These are phyloP conservation scores for Cryptomeria japonica DNA, from an alignment of 75 land plant species.

Conservation along the genomic window DNA sequence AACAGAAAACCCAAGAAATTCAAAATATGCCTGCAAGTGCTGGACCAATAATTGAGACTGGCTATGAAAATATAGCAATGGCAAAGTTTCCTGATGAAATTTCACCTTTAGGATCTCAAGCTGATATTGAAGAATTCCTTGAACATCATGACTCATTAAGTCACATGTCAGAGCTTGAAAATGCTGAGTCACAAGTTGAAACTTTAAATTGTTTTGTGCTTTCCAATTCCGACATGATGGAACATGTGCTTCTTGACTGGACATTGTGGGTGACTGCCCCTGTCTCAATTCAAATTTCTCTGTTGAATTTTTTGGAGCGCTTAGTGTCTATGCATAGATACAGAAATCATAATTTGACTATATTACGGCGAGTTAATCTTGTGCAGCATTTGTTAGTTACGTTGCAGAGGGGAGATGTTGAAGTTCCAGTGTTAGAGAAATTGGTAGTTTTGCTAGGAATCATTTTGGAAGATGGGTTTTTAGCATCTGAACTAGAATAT, in stretches of 20 bases:
- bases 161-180: constrained; percentile 90
- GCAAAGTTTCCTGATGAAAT: constrained; percentile 71
- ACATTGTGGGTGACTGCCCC: constrained; percentile 94
- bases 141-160: constrained; percentile 73
- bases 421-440: constrained; percentile 87
- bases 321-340: constrained; percentile 96
- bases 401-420: constrained; percentile 96
- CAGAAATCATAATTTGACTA: constrained; percentile 87
- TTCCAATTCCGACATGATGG: constrained; percentile 97
- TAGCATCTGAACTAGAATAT: constrained; percentile 80
- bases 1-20: constrained; percentile 29
- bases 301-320: constrained; percentile 88
- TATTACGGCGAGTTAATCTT: constrained; percentile 80
- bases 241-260: constrained; percentile 97
- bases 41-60: constrained; percentile 36
- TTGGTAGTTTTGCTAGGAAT: constrained; percentile 89
- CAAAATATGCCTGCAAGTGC: constrained; percentile 24
- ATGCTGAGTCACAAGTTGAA: constrained; percentile 56
- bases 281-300: constrained; percentile 76
- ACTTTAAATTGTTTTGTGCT: constrained; percentile 82
- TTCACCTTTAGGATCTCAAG: constrained; percentile 79
- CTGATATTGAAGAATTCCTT: constrained; percentile 74
- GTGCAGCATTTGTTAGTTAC: constrained; percentile 94
- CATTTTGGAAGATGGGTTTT: constrained; percentile 91
- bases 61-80: constrained; percentile 49